phyloP scores from a whole-genome alignment of 176 grass and related monocot species.

The Carex pumila region DNA sequence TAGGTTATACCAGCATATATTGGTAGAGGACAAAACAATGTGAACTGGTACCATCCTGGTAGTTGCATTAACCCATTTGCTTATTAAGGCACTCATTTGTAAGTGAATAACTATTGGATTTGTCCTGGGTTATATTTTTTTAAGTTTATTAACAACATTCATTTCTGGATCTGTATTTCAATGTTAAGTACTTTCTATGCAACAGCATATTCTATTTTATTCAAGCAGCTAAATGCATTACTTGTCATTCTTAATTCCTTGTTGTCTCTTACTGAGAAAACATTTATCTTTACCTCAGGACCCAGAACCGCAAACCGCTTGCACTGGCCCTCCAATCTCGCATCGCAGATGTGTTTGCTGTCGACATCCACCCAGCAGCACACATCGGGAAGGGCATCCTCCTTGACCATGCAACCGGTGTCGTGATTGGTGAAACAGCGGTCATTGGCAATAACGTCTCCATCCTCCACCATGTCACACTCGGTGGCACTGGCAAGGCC shows the following conservation, averaged over 20 bases:
- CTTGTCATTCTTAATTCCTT: background rate
- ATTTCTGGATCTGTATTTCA: background rate
- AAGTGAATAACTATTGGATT: too few species aligned
- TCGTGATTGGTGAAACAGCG: constrained; percentile 90
- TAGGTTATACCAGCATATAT: background rate
- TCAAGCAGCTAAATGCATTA: too few species aligned
- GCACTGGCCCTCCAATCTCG: constrained; percentile 84
- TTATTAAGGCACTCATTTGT: background rate
- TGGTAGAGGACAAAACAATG: background rate
- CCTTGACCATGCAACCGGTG: constrained; percentile 83
- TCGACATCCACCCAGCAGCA: constrained; percentile 89
- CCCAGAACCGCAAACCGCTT: constrained; percentile 51
- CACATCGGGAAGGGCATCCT: constrained; percentile 69
- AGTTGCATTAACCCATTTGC: background rate
- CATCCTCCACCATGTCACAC: constrained; percentile 94
- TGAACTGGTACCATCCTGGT: background rate
- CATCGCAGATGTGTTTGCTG: constrained; percentile 84
- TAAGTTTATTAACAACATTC: background rate
- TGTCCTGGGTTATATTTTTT: too few species aligned
- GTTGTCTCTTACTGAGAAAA: background rate
- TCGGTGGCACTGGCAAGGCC: constrained; percentile 82
- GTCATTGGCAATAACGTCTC: constrained; percentile 91
- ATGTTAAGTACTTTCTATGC: background rate
- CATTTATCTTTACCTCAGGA: background rate
- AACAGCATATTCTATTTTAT: background rate